Evolutionary conservation across 2,329 filamentous ascomycete species (phyloP).

Genomic region (Alternaria alternata): DNA sequence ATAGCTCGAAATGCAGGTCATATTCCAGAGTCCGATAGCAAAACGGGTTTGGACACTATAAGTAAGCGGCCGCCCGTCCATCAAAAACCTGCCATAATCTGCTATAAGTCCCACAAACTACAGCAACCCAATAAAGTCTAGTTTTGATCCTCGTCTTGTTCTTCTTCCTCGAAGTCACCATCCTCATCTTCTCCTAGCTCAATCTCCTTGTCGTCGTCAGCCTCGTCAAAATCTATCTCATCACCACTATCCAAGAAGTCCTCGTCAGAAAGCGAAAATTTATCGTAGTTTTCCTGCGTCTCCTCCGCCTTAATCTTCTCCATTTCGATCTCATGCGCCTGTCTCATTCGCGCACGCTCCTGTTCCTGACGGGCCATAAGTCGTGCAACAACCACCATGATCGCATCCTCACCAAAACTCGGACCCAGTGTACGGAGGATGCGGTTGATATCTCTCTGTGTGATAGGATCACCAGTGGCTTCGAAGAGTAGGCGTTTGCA

Average conservation of each 20-base stretch:
- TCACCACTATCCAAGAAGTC: conserved; percentile 19
- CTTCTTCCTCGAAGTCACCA: neutral
- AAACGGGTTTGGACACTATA: neutral
- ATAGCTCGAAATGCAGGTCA: neutral
- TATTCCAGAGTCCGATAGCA: neutral
- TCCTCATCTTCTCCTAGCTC: conserved; percentile 5
- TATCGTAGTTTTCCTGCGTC: neutral
- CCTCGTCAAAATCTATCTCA: conserved; percentile 14
- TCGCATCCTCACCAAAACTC: neutral
- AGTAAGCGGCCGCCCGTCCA: neutral
- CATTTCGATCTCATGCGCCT: conserved; percentile 11
- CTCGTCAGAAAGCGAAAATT: neutral
- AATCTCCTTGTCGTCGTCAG: neutral
- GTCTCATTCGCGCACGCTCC: conserved; percentile 5
- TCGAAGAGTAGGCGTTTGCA: conserved; percentile 31
- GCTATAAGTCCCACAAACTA: neutral
- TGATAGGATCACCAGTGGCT: conserved; percentile 7
- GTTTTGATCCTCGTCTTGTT: neutral
- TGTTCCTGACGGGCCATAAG: conserved; percentile 10
- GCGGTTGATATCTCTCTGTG: conserved; percentile 15
- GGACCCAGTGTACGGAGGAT: conserved; percentile 7
- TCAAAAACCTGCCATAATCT: neutral
- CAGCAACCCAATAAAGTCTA: neutral
- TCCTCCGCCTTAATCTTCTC: conserved; percentile 11
- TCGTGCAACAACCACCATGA: conserved; percentile 14